A percentile compares a stretch with the other conserved stretches of the same genome.
These are phyloP conservation scores for Cladorrhinum samala DNA, from an alignment of 495 filamentous ascomycete genomes.

Conservation along the genomic window DNA sequence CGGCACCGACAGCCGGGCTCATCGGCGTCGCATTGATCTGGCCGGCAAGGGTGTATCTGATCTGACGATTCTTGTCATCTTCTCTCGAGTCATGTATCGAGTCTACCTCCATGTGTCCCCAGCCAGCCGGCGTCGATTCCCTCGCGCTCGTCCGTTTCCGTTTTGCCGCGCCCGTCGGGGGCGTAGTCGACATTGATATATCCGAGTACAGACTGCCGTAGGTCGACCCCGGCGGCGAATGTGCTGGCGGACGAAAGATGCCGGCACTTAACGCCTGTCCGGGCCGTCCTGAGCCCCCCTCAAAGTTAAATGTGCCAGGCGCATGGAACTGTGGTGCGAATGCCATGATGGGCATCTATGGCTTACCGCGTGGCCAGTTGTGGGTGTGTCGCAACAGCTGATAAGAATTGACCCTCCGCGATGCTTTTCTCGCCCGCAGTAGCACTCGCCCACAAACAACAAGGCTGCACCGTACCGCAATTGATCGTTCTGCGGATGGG, in stretches of 20 bases:
- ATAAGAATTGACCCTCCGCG: no score
- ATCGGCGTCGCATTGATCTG: conserved; percentile 55
- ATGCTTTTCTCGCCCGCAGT: no score
- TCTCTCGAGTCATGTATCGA: conserved; percentile 18
- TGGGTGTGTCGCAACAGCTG: no score
- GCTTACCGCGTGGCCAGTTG: no score
- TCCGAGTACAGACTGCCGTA: conserved; percentile 48
- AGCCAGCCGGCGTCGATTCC: conserved; percentile 24
- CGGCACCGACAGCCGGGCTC: conserved; percentile 40
- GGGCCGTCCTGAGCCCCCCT: conserved; percentile 26
- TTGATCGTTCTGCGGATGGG: no score
- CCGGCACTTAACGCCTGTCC: conserved; percentile 43
- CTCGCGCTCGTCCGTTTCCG: conserved; percentile 34
- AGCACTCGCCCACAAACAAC: no score
- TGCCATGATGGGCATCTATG: conserved; percentile 31
- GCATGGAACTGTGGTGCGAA: conserved; percentile 40
- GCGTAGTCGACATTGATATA: conserved; percentile 25
- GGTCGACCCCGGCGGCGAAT: conserved; percentile 54
- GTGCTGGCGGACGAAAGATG: conserved; percentile 63
- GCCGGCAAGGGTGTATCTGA: conserved; percentile 49
- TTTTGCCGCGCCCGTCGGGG: conserved; percentile 26
- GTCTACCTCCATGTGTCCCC: conserved; percentile 28
- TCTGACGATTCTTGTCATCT: conserved; percentile 20
- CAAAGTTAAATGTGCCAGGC: conserved; percentile 46
- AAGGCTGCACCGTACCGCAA: no score